phyloP scores from a whole-genome alignment of 2,329 filamentous ascomycete species.

The Phyllosticta capitalensis region DNA sequence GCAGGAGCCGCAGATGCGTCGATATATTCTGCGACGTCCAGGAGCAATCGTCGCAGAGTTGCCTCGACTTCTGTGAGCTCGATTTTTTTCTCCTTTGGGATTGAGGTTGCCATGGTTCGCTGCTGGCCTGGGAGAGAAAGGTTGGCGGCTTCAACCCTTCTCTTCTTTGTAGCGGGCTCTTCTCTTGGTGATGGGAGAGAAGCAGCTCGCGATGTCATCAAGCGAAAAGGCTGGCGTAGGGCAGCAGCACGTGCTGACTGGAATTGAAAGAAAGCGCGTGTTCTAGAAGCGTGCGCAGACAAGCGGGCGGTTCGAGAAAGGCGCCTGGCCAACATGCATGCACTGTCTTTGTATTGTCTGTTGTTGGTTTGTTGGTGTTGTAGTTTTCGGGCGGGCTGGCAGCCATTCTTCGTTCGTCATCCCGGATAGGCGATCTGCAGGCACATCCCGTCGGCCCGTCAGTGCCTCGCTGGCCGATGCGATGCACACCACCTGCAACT shows the following conservation, averaged over 20 bases:
- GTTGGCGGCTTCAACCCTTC: conserved; percentile 16
- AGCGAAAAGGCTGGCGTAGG: conserved; percentile 13
- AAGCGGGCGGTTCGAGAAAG: background rate
- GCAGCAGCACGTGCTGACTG: conserved; percentile 3
- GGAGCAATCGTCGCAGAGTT: conserved; percentile 63
- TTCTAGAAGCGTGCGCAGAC: background rate
- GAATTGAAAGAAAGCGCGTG: background rate
- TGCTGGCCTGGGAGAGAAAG: conserved; percentile 10
- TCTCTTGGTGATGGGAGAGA: conserved; percentile 16
- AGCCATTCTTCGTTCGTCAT: background rate
- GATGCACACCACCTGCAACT: conserved; percentile 4
- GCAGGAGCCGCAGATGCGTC: conserved; percentile 32
- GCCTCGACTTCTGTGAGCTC: conserved; percentile 60
- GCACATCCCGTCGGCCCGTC: conserved; percentile 9
- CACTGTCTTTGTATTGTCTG: background rate
- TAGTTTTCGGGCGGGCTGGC: background rate
- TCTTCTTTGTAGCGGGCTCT: conserved; percentile 24
- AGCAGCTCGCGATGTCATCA: conserved; percentile 22
- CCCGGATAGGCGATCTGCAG: conserved; percentile 2
- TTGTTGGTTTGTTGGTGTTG: background rate
- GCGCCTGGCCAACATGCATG: background rate
- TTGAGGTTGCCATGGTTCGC: conserved; percentile 21
- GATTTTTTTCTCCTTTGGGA: conserved; percentile 27
- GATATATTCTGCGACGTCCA: conserved; percentile 70
- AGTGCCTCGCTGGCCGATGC: conserved; percentile 7